Percentiles rank a stretch among this genome's conserved stretches.
phyloP scores from a whole-genome alignment of 2,329 filamentous ascomycete species.

The Fusarium odoratissimum region DNA sequence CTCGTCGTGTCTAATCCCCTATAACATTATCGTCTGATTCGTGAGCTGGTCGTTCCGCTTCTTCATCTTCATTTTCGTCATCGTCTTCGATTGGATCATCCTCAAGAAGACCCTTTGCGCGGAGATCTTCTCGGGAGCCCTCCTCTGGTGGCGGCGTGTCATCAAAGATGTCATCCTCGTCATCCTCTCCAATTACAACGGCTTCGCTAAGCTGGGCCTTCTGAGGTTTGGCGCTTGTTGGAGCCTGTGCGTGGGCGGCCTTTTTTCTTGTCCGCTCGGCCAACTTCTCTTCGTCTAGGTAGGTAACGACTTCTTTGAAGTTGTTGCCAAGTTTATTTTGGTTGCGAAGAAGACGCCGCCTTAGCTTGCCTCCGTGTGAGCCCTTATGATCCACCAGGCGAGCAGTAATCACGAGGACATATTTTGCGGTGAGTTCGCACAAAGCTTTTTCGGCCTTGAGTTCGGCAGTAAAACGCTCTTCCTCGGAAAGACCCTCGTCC shows the following conservation, averaged over 20 bases:
- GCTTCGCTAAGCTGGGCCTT: conserved; percentile 57
- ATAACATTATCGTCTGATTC: conserved; percentile 59
- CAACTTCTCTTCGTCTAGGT: conserved; percentile 77
- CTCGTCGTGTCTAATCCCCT: conserved; percentile 53
- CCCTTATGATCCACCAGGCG: conserved; percentile 77
- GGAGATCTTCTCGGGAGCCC: conserved; percentile 68
- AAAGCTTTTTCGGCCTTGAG: conserved; percentile 86
- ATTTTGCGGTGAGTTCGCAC: conserved; percentile 86
- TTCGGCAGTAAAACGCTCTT: conserved; percentile 71
- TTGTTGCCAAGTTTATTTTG: conserved; percentile 83
- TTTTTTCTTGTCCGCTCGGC: conserved; percentile 58
- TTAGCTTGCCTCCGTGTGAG: conserved; percentile 70
- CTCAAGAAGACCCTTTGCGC: conserved; percentile 65
- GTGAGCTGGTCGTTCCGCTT: conserved; percentile 47
- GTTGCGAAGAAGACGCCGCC: conserved; percentile 81
- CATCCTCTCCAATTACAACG: conserved; percentile 55
- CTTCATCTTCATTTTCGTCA: conserved; percentile 49
- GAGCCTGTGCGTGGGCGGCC: conserved; percentile 36
- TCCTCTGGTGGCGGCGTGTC: conserved; percentile 66
- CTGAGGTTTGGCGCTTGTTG: conserved; percentile 47
- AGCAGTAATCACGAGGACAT: conserved; percentile 82
- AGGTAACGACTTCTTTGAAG: conserved; percentile 85
- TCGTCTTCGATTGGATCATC: conserved; percentile 58
- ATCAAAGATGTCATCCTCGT: conserved; percentile 58
- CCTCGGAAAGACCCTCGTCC: conserved; percentile 64